These are phyloP conservation scores for Wickerhamiella azyma DNA, from an alignment of 805 yeast genomes.

Conservation along the genomic window DNA sequence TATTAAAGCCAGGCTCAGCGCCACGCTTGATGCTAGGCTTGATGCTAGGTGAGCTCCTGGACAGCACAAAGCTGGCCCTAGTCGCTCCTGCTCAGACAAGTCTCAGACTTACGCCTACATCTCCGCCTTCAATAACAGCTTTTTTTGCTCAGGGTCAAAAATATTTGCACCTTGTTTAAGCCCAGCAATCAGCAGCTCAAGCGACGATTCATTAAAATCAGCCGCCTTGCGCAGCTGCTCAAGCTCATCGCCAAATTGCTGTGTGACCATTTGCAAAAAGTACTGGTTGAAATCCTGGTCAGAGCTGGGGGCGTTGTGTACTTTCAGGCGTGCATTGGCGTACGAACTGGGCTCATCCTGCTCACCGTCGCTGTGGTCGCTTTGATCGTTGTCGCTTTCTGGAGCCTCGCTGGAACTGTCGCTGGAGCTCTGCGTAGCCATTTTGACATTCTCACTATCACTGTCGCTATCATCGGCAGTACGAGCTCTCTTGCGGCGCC, in stretches of 20 bases:
- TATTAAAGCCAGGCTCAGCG: too few relatives aligned
- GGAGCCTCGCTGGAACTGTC: conserved; percentile 7
- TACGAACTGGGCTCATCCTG: conserved; percentile 10
- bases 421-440: not conserved
- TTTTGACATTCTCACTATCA: conserved; percentile 5
- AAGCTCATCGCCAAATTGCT: conserved; percentile 35
- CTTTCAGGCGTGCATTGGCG: conserved; percentile 15
- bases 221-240: conserved; percentile 31
- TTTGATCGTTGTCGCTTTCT: conserved; percentile 12
- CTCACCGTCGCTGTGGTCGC: conserved; percentile 13
- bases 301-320: conserved; percentile 16
- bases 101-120: not conserved
- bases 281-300: conserved; percentile 23
- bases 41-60: too few relatives aligned
- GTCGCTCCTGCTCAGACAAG: too few relatives aligned
- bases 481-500: conserved; percentile 21
- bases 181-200: conserved; percentile 25
- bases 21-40: too few relatives aligned
- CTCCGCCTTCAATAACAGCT: not conserved
- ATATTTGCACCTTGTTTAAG: conserved; percentile 28
- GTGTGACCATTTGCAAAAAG: conserved; percentile 33
- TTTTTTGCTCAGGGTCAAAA: conserved; percentile 24
- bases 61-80: too few relatives aligned
- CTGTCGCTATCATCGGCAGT: conserved; percentile 16
- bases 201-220: conserved; percentile 27